Conservation (phyloP, 495 filamentous ascomycete genomes). For the Aspergillus incahuasiensis region DNA sequence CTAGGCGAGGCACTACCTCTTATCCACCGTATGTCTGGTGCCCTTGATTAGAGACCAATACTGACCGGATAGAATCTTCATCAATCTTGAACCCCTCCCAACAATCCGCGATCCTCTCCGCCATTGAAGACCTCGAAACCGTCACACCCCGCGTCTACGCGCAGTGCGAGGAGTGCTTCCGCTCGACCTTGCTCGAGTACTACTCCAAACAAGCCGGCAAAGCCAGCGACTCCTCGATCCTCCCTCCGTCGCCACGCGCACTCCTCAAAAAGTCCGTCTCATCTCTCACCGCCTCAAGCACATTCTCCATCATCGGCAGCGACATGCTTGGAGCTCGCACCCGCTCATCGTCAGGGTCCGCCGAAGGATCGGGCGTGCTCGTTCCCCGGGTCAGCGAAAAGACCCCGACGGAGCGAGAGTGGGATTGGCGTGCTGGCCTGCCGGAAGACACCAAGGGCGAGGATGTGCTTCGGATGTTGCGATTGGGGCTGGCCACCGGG, state of each 20-base stretch:
- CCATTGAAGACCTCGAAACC: constrained; percentile 77
- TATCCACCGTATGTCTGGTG: constrained; percentile 48
- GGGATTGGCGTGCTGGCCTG: constrained; percentile 79
- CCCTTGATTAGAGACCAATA: background rate
- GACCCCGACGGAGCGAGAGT: constrained; percentile 51
- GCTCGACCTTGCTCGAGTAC: constrained; percentile 41
- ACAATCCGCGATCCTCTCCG: constrained; percentile 69
- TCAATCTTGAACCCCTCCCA: constrained; percentile 50
- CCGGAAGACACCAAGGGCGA: constrained; percentile 51
- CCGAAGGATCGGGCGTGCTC: constrained; percentile 52
- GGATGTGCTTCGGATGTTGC: constrained; percentile 66
- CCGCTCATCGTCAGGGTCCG: constrained; percentile 47
- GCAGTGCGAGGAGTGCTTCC: constrained; percentile 67
- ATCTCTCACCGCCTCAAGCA: constrained; percentile 48
- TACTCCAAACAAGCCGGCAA: constrained; percentile 46
- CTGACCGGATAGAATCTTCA: constrained; percentile 27
- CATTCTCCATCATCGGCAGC: constrained; percentile 66
- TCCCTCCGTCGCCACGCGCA: constrained; percentile 51
- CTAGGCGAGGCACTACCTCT: constrained; percentile 80
- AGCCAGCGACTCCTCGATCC: constrained; percentile 20
- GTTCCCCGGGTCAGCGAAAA: constrained; percentile 32
- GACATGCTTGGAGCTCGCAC: constrained; percentile 56
- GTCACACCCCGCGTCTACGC: constrained; percentile 64
- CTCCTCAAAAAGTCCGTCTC: constrained; percentile 66
- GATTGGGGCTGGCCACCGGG: constrained; percentile 68